These are phyloP conservation scores for Jaltomata sinuosa DNA, from an alignment of 257 asterid genomes.

Conservation along the genomic window DNA sequence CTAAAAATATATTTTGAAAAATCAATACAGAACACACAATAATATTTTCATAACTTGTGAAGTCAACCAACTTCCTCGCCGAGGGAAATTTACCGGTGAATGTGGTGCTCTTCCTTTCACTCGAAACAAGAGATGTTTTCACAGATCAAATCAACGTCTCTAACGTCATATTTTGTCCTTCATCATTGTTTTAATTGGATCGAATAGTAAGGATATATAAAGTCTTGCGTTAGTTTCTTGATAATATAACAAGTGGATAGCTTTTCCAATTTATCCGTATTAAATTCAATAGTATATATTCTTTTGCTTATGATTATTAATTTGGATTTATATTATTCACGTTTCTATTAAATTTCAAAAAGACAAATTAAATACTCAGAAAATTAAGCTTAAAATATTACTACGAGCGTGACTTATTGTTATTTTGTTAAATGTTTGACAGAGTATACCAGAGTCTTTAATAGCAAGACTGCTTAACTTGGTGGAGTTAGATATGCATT, in stretches of 20 bases:
- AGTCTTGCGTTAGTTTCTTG: not conserved
- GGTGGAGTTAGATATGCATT: constrained; percentile 55
- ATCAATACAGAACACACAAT: not conserved
- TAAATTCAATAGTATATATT: too few relatives aligned
- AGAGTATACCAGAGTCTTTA: constrained; percentile 80
- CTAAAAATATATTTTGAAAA: not conserved
- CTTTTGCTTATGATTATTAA: too few relatives aligned
- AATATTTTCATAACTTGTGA: too few relatives aligned
- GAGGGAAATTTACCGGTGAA: too few relatives aligned
- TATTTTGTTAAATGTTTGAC: constrained; percentile 2
- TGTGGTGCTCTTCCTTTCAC: too few relatives aligned
- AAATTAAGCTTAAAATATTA: not conserved
- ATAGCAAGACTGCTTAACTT: constrained; percentile 71
- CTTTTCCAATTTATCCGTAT: not conserved
- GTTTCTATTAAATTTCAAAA: not conserved
- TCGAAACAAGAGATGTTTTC: too few relatives aligned
- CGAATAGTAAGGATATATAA: not conserved
- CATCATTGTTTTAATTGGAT: not conserved
- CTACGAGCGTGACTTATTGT: not conserved
- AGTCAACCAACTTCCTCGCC: too few relatives aligned
- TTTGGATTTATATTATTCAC: too few relatives aligned
- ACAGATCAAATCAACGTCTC: not conserved
- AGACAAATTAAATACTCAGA: not conserved
- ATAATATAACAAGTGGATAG: too few relatives aligned
- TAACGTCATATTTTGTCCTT: not conserved